Conservation (phyloP, 2,329 filamentous ascomycete genomes). For the Scortechinia acanthostroma region DNA sequence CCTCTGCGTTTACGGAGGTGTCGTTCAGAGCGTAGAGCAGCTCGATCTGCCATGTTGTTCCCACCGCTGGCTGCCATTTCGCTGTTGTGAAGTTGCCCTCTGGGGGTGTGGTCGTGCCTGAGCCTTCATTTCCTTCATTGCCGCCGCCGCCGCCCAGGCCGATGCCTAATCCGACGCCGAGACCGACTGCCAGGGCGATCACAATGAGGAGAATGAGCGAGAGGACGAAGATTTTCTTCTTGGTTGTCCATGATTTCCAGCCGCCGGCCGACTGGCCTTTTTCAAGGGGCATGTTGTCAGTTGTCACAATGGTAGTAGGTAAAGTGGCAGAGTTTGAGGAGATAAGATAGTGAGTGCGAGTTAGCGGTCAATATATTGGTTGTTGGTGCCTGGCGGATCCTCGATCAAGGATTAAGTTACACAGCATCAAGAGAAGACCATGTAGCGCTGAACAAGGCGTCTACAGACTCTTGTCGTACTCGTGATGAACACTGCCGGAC, state of each 20-base stretch:
- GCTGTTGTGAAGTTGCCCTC: conserved; percentile 1
- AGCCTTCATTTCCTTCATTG: not conserved
- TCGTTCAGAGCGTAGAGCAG: not conserved
- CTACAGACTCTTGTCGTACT: too few relatives aligned
- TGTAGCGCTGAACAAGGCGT: too few relatives aligned
- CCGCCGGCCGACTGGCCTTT: not conserved
- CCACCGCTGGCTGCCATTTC: not conserved
- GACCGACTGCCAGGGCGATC: not conserved
- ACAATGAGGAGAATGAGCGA: not conserved
- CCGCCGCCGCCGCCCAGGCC: not conserved
- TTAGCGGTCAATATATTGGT: too few relatives aligned
- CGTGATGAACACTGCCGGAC: too few relatives aligned
- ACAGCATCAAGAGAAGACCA: too few relatives aligned
- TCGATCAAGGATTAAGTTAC: too few relatives aligned
- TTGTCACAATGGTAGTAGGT: too few relatives aligned
- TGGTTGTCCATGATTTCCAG: not conserved
- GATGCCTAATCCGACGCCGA: not conserved
- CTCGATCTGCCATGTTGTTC: not conserved
- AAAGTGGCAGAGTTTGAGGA: too few relatives aligned
- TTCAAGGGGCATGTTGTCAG: too few relatives aligned
- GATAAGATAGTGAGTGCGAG: too few relatives aligned
- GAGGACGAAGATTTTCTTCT: not conserved
- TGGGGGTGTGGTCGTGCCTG: not conserved
- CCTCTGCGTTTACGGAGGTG: not conserved
- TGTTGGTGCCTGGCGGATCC: too few relatives aligned